A percentile compares a stretch with the other conserved stretches of the same genome.
Evolutionary conservation across 2,329 filamentous ascomycete genomes (phyloP).

Genomic region (Ophiostoma triangulosporum): DNA sequence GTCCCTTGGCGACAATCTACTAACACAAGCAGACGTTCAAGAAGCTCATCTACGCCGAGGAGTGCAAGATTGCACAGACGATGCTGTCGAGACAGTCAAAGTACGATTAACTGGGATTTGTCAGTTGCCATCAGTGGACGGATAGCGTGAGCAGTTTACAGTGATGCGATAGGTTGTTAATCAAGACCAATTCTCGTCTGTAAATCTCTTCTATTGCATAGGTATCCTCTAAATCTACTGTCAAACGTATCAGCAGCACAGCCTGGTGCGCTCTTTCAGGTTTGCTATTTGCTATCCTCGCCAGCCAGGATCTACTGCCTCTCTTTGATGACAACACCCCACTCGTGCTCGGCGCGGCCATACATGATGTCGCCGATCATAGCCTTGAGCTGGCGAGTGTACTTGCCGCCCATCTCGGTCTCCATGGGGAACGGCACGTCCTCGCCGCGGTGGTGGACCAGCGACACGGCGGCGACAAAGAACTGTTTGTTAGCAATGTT

Average conservation of each 20-base stretch:
- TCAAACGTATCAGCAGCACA: neutral
- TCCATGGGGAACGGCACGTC: conserved; percentile 49
- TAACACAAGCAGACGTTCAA: conserved; percentile 9
- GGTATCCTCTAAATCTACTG: no score
- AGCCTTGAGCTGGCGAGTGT: conserved; percentile 49
- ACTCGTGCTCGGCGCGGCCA: conserved; percentile 52
- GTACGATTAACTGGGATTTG: conserved; percentile 10
- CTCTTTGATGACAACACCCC: conserved; percentile 56
- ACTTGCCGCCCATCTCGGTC: conserved; percentile 36
- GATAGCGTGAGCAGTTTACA: no score
- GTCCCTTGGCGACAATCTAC: neutral
- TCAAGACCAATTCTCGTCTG: no score
- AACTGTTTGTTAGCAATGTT: conserved; percentile 30
- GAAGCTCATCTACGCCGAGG: conserved; percentile 13
- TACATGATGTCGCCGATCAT: conserved; percentile 65
- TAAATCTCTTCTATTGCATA: no score
- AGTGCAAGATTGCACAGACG: conserved; percentile 14
- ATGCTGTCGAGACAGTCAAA: conserved; percentile 14
- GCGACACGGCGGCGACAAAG: conserved; percentile 56
- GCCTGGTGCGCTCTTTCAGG: neutral
- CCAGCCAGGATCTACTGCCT: conserved; percentile 13
- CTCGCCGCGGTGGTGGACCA: conserved; percentile 52
- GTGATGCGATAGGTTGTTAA: no score
- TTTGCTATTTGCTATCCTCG: neutral
- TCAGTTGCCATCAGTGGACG: no score